Evolutionary conservation across 2,329 filamentous ascomycete species (phyloP), one percentile per base, ranked within the genome.

Genomic region (Pyricularia sp.): DNA sequence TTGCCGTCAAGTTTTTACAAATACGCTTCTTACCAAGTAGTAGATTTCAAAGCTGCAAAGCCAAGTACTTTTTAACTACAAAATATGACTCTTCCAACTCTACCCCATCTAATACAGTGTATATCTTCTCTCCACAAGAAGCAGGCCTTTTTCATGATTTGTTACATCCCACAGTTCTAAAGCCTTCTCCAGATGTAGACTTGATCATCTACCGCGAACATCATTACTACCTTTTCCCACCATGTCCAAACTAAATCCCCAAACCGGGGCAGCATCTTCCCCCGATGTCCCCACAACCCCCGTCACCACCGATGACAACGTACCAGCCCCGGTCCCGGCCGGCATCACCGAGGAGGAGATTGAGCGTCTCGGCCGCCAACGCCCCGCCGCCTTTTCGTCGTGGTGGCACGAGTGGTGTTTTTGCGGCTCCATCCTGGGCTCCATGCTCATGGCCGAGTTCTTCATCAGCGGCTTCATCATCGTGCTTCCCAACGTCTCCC

Each of bases 401-500:
- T 75, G 79, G 65, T 82, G 82, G 77, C 77, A 84, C n/a, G 90
- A 92, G 73, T 70, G 87, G 4, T 83, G 84, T 26, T 92, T 91
- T 74, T 84, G 88, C 74, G 85, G 86, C 72, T 86, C 86, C 0
- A 81, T 90, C 25, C 78, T 89, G 14, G 83, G 86, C 71, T 89
- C 87, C 64, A 88, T 90, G 79, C 84, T 90, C 70, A 82, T 90
- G 73, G 82, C 85, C 64, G 84, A 94, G 79, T 94, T 90, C 78
- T 91, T 90, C 75, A 85, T 94, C 67, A 91, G 89, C 65, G 92
- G 92, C 36, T 95, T 94, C 76, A 86, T 85, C 70, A 90, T 90
- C 72, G 85, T 94, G 30, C 78, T 94, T 0, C 92, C 92, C 0
- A 86, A 86, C 0, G 77, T 95, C 25, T 58, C 66, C 42, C 36